phyloP scores from a whole-genome alignment of 805 yeast genomes.

The Wickerhamiella qilinensis region DNA sequence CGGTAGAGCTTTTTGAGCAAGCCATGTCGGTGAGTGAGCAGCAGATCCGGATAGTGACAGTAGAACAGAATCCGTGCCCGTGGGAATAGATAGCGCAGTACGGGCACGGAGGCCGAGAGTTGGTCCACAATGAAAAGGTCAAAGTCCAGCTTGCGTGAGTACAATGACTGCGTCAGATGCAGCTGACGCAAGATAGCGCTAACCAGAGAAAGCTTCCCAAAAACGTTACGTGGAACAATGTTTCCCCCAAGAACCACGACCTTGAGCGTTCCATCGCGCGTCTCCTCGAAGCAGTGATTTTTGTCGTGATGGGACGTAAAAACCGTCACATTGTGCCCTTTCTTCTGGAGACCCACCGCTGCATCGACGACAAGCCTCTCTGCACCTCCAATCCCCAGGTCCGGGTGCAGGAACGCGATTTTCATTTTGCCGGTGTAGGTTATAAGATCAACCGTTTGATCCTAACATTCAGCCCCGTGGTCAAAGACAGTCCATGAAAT shows the following conservation, averaged over 20 bases:
- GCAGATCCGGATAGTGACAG: conserved; percentile 92
- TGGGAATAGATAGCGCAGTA: conserved; percentile 28
- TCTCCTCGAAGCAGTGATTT: conserved; percentile 83
- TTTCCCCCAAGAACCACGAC: conserved; percentile 67
- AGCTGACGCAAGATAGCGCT: conserved; percentile 77
- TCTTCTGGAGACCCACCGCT: conserved; percentile 67
- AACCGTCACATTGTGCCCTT: conserved; percentile 45
- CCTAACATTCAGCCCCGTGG: too few relatives aligned
- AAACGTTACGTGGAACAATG: conserved; percentile 54
- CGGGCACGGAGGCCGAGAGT: conserved; percentile 67
- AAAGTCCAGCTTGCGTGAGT: conserved; percentile 28
- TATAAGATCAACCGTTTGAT: too few relatives aligned
- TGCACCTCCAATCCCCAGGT: conserved; percentile 94
- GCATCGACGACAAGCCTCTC: conserved; percentile 94
- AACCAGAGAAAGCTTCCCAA: conserved; percentile 56
- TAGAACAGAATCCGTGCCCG: conserved; percentile 54
- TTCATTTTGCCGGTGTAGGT: too few relatives aligned
- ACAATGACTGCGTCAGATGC: conserved; percentile 36
- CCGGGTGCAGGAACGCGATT: conserved; percentile 87
- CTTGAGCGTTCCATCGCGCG: conserved; percentile 36
- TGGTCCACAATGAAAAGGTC: conserved; percentile 82
- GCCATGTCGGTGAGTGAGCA: conserved; percentile 45
- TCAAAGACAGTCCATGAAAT: too few relatives aligned
- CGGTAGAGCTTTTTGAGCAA: conserved; percentile 50
- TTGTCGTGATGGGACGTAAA: conserved; percentile 86